These are phyloP conservation scores for Paracamarosporium sp. DNA, from an alignment of 2,329 filamentous ascomycete genomes.

Conservation along the genomic window DNA sequence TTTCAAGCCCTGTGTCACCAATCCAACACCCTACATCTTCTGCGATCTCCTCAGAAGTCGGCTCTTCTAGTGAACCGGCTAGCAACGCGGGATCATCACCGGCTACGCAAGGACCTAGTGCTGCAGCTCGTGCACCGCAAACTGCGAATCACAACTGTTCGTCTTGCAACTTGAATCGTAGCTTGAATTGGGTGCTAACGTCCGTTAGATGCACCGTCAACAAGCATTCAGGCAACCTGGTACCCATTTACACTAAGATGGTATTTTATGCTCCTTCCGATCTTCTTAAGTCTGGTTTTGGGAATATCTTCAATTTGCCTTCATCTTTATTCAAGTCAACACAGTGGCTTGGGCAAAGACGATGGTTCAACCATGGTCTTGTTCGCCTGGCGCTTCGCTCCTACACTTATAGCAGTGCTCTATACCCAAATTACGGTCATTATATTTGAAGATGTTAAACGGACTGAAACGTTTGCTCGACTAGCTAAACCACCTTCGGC, in stretches of 20 bases:
- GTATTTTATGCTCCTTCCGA: constrained; percentile 19
- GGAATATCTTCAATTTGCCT: constrained; percentile 27
- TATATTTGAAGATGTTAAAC: constrained; percentile 26
- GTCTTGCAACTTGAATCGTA: background rate
- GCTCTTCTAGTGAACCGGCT: background rate
- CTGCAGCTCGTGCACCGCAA: background rate
- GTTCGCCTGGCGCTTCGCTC: constrained; percentile 30
- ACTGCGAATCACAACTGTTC: background rate
- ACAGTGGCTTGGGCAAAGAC: constrained; percentile 21
- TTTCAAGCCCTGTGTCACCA: background rate
- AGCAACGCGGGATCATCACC: background rate
- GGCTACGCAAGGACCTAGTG: background rate
- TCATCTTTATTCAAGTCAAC: constrained; percentile 13
- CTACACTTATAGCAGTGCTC: constrained; percentile 27
- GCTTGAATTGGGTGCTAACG: background rate
- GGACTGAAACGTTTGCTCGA: constrained; percentile 26
- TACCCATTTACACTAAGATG: constrained; percentile 21
- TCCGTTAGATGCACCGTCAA: background rate
- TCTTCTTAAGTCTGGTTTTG: constrained; percentile 9
- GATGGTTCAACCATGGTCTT: constrained; percentile 42
- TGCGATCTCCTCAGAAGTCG: background rate
- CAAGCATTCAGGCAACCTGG: constrained; percentile 4
- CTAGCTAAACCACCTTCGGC: constrained; percentile 16
- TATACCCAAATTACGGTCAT: constrained; percentile 27
- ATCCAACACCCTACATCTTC: background rate